phyloP scores from a whole-genome alignment of 1,284 basidiomycete genomes.

The Wolfiporia cocos region DNA sequence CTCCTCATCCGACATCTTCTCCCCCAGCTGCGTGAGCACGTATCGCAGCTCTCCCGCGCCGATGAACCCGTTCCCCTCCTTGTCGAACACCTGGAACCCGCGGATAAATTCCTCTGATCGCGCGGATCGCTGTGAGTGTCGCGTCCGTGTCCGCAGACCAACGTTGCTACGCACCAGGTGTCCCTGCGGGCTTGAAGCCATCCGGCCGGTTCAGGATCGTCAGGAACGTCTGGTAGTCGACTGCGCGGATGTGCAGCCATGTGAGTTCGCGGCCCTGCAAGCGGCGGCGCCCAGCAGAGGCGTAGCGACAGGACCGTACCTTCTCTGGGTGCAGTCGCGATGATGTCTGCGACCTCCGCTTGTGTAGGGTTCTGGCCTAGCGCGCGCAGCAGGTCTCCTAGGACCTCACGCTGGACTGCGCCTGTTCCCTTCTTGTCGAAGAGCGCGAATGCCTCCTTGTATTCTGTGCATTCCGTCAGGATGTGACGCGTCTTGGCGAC shows the following conservation, averaged over 20 bases:
- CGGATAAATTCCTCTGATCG: constrained; percentile 94
- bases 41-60: constrained; percentile 86
- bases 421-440: constrained; percentile 96
- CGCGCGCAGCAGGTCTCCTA: constrained; percentile 94
- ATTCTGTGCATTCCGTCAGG: constrained; percentile 47
- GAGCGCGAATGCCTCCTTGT: constrained; percentile 95
- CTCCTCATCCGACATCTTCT: constrained; percentile 97
- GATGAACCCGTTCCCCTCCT: constrained; percentile 80
- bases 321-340: constrained; percentile 68
- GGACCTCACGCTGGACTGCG: constrained; percentile 78
- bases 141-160: background rate
- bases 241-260: constrained; percentile 32
- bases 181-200: constrained; percentile 94
- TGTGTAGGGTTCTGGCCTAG: constrained; percentile 98
- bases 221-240: constrained; percentile 88
- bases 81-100: constrained; percentile 98
- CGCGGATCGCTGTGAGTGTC: background rate
- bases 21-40: constrained; percentile 92
- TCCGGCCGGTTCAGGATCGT: constrained; percentile 92
- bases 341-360: constrained; percentile 87
- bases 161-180: constrained; percentile 56
- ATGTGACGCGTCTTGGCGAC: constrained; percentile 1
- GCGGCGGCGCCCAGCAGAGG: background rate
- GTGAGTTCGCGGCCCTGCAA: background rate
- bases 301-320: constrained; percentile 39